Conservation (phyloP, 2,329 filamentous ascomycete genomes). For the Tolypocladium tropicale region DNA sequence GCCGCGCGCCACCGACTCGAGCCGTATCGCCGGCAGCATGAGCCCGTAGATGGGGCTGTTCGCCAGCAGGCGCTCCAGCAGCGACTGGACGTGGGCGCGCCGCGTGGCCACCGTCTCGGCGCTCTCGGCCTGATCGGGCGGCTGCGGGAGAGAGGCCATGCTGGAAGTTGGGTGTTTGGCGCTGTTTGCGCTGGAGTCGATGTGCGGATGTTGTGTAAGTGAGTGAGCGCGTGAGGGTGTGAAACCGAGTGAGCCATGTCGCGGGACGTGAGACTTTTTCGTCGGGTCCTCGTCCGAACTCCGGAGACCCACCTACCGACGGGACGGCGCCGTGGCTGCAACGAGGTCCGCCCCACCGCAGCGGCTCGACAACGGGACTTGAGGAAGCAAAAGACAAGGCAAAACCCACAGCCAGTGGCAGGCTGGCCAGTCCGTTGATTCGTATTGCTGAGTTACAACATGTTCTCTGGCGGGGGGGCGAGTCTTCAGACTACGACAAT, state of each 20-base stretch:
- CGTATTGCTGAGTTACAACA: neutral
- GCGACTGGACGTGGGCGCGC: constrained; percentile 17
- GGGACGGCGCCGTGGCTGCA: neutral
- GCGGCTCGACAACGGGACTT: neutral
- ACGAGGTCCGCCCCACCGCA: neutral
- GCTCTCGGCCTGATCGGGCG: neutral
- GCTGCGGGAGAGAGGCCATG: neutral
- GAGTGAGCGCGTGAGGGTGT: neutral
- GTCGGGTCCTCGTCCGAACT: neutral
- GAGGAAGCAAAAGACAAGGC: neutral
- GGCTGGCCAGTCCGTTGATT: neutral
- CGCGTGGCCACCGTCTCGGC: neutral
- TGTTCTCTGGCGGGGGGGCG: too few species aligned
- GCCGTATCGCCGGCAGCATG: constrained; percentile 28
- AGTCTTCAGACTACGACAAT: too few species aligned
- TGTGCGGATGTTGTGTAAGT: neutral
- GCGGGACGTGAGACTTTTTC: neutral
- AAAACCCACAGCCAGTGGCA: neutral
- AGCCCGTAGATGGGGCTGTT: constrained; percentile 43
- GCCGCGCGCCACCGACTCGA: constrained; percentile 35
- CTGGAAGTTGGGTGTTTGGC: neutral
- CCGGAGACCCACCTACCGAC: neutral
- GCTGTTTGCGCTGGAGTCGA: neutral
- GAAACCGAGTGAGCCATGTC: neutral
- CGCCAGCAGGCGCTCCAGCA: constrained; percentile 25